A percentile compares a stretch with the other conserved stretches of the same genome.
phyloP scores from a whole-genome alignment of 164 flowering plant species.

The Piper longum region DNA sequence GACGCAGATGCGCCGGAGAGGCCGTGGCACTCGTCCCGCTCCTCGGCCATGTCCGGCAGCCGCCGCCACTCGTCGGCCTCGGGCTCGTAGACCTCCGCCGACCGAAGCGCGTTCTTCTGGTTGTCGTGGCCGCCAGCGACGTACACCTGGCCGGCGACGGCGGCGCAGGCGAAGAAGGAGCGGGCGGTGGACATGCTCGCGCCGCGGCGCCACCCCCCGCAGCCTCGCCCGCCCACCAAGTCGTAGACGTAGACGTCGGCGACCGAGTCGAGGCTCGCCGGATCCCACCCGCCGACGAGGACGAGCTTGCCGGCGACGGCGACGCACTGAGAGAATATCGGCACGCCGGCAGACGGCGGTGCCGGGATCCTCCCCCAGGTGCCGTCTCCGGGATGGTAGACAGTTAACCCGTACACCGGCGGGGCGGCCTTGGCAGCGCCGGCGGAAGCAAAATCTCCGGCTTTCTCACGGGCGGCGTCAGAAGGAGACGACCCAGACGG shows the following conservation, averaged over 20 bases:
- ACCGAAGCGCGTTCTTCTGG: constrained; percentile 17
- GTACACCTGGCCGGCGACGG: constrained; percentile 5
- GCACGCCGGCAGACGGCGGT: constrained; percentile 3
- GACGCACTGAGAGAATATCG: constrained; percentile 21
- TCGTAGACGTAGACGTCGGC: constrained; percentile 14
- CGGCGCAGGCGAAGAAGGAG: constrained; percentile 20
- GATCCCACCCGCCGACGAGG: constrained; percentile 28
- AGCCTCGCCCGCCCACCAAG: background rate
- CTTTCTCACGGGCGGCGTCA: background rate
- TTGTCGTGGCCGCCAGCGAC: constrained; percentile 22
- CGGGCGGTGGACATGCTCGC: constrained; percentile 14
- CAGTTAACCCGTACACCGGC: constrained; percentile 12
- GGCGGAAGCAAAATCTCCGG: background rate
- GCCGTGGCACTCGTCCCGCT: constrained; percentile 22
- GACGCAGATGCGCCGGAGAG: background rate
- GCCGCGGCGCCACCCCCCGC: constrained; percentile 13
- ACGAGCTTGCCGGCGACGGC: constrained; percentile 14
- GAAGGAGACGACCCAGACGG: background rate
- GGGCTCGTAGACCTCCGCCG: constrained; percentile 14
- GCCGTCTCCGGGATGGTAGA: constrained; percentile 6
- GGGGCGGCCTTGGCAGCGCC: background rate
- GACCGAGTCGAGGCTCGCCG: constrained; percentile 15
- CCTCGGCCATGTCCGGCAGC: constrained; percentile 11
- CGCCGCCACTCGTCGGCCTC: constrained; percentile 11
- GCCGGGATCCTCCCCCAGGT: constrained; percentile 11